Evolutionary conservation across 140 eudicot species (phyloP), one percentile per base, ranked within the genome.

Genomic region (Senecio squalidus): DNA sequence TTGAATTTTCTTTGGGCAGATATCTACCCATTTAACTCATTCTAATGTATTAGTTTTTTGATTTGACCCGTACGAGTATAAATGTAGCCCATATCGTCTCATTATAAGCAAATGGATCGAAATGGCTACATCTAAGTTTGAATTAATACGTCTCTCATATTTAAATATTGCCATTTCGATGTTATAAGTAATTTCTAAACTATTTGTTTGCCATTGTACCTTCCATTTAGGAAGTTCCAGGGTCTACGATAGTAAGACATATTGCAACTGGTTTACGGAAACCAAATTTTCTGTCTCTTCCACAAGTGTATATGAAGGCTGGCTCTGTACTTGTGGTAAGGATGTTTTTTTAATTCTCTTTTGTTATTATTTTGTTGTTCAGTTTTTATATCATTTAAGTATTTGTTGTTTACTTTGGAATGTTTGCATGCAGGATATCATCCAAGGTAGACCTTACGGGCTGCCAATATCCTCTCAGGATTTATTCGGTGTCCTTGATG

Each of bases 401-500:
- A 8, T 33, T 27, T 33, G 52, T 20, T 28, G 30, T 54, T 5
- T 72, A 18, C 45, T 31, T 33, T 49, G 40, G 55, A 41, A 49
- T 64, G 30, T 38, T 58, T 70, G 38, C 36, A 60, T 60, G 60
- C 86, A 93, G 99, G 95, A 93, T 50, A 72, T 88, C 22, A 64
- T 93, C 63, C 85, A 82, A 73, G 89, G 78, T 54, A 82, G 69
- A 77, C 81, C 82, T 62, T 78, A 80, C 62, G 74, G 80, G 67
- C 66, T 80, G 55, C 87, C 86, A 31, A 55, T 87, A 53, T 70
- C 93, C 50, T 92, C 95, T 15, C 80, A 68, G 51, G 96, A 93
- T 66, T 60, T 93, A 60, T 88, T 93, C 52, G 66, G 84, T 33
- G 68, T 88, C 7, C 89, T 93, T 64, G 96, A 93, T 61, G 95